Evolutionary conservation across 306 rosid genomes (phyloP), one percentile per base, ranked within the genome.

Genomic region (Dicorynia guianensis): DNA sequence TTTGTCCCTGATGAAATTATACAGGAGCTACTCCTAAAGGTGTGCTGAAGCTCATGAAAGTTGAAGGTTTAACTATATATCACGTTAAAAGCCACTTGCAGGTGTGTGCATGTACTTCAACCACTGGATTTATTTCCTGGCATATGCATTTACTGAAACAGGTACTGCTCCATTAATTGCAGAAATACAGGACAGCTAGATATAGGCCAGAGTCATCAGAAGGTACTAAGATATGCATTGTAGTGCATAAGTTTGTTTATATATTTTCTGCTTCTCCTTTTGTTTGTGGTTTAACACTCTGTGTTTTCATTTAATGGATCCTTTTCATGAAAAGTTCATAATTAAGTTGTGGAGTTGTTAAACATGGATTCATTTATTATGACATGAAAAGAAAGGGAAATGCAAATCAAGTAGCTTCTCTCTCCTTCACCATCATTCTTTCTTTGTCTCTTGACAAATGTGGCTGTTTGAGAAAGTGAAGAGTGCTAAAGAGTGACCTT

Each of bases 51-150:
- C 91, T 86, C 76, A 92, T 96, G 98, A 93, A 90, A 86, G 97
- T 96, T 49, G 99, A 96, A 68, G 81, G 93, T 76, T 79, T 96
- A 89, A 96, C 99, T 46, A 96, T 96, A 77, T 96, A 93, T 87
- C 99, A 96, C 80, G 98, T 96, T 79, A 96, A 96, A 90, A 92
- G 99, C 85, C 99, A 96, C 76, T 88, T 96, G 87, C 99, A 96
- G 93, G 98, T 90, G 67, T 77, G 56, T 74, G 13, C 39, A 3
- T 66, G 63, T 72, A 6, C 69, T 70, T 72, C 62, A 30, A 69
- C 62, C 42, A 18, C 71, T 60, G 67, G 56, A 64, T 79, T 76
- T 69, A 57, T 80, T 64, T 82, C 48, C 50, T 66, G 13, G 76
- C 65, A 54, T n/a, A 56, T 79, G 69, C 52, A 63, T 65, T 76